These are phyloP conservation scores for Selaginella tamariscina DNA, from an alignment of 75 land plant species.

Conservation along the genomic window DNA sequence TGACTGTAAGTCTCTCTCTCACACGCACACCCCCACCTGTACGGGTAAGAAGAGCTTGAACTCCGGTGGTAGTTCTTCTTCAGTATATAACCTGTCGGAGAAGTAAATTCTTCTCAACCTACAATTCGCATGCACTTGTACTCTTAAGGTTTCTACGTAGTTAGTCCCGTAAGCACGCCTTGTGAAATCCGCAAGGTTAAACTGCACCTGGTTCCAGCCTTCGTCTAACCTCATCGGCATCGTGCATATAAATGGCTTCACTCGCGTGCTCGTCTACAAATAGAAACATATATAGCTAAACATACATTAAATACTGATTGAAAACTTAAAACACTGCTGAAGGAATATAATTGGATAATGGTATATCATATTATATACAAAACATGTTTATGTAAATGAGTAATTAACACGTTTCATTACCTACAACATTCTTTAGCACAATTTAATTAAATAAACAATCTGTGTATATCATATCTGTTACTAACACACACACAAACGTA, in stretches of 20 bases:
- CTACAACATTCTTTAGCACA: too few relatives aligned
- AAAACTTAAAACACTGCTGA: too few relatives aligned
- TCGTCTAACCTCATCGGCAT: constrained; percentile 87
- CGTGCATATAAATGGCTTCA: constrained; percentile 90
- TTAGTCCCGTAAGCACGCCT: constrained; percentile 91
- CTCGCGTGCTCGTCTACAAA: constrained; percentile 62
- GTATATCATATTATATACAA: too few relatives aligned
- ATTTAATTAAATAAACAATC: too few relatives aligned
- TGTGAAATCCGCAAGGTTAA: constrained; percentile 82
- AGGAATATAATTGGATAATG: too few relatives aligned
- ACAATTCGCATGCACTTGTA: constrained; percentile 96
- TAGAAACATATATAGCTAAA: neutral
- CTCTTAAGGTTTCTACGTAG: constrained; percentile 81
- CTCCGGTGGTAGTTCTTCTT: constrained; percentile 93
- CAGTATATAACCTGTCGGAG: constrained; percentile 80
- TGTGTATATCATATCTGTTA: neutral
- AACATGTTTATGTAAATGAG: too few relatives aligned
- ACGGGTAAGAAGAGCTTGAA: constrained; percentile 84
- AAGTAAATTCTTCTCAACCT: constrained; percentile 85
- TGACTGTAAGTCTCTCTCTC: neutral
- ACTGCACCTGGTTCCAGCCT: constrained; percentile 88
- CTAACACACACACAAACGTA: constrained; percentile 9
- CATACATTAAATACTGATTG: too few relatives aligned
- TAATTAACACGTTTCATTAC: too few relatives aligned
- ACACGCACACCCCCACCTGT: constrained; percentile 38